Evolutionary conservation across 2,329 filamentous ascomycete species (phyloP).

Genomic region (Claviceps sorghi): DNA sequence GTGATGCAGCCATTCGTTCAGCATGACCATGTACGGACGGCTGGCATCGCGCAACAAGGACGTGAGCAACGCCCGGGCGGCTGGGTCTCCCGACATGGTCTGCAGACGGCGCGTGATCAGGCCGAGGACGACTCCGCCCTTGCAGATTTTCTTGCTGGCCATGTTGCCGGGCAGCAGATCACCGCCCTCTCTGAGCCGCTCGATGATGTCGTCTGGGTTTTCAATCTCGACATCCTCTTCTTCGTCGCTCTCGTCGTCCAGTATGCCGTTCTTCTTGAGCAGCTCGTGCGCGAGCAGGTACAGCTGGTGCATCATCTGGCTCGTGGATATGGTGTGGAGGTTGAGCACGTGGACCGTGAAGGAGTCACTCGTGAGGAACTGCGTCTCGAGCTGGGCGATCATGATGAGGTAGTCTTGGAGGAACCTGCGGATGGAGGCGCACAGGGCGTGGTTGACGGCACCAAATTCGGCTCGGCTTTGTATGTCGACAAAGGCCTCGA

Average conservation of each 20-base stretch:
- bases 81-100: conserved; percentile 85
- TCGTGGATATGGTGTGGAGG: conserved; percentile 77
- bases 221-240: conserved; percentile 59
- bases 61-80: conserved; percentile 67
- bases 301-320: conserved; percentile 80
- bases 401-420: conserved; percentile 89
- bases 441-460: conserved; percentile 86
- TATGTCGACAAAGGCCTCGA: conserved; percentile 87
- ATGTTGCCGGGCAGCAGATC: conserved; percentile 66
- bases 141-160: conserved; percentile 81
- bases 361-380: conserved; percentile 72
- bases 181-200: conserved; percentile 74
- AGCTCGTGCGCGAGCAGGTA: conserved; percentile 81
- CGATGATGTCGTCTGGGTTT: conserved; percentile 81
- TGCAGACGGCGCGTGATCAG: conserved; percentile 73
- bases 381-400: conserved; percentile 84
- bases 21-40: conserved; percentile 90
- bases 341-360: conserved; percentile 92
- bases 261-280: conserved; percentile 69
- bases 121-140: conserved; percentile 88
- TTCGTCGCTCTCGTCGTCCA: conserved; percentile 65
- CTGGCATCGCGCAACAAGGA: conserved; percentile 76
- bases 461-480: conserved; percentile 89
- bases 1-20: conserved; percentile 97
- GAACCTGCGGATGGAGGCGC: conserved; percentile 82